Conservation (phyloP, 2,329 filamentous ascomycete genomes). For the Coniella vitis region DNA sequence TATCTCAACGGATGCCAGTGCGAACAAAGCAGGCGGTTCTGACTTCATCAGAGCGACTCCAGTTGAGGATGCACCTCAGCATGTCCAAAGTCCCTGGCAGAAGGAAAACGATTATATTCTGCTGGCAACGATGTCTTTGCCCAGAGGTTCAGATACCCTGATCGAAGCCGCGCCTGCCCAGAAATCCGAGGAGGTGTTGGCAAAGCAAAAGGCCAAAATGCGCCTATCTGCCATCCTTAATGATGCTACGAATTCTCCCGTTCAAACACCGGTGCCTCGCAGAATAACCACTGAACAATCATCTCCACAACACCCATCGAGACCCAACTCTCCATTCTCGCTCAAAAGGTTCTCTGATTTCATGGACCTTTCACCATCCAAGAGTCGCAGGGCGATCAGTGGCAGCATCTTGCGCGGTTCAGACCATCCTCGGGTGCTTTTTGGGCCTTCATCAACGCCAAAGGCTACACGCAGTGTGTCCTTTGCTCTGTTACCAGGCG, state of each 20-base stretch:
- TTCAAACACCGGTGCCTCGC: neutral
- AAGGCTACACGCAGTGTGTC: conserved; percentile 27
- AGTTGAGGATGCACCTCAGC: neutral
- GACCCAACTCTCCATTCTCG: conserved; percentile 40
- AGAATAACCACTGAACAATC: neutral
- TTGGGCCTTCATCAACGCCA: conserved; percentile 11
- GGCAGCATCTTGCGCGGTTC: conserved; percentile 1
- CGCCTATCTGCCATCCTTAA: conserved; percentile 6
- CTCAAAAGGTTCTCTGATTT: conserved; percentile 48
- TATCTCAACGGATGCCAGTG: neutral
- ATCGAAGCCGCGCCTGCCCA: neutral
- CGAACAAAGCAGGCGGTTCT: neutral
- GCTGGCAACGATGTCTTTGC: neutral
- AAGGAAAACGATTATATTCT: neutral
- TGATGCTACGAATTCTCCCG: conserved; percentile 10
- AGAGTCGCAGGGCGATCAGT: conserved; percentile 14
- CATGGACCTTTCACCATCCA: conserved; percentile 40
- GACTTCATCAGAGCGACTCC: neutral
- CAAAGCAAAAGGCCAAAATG: neutral
- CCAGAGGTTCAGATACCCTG: neutral
- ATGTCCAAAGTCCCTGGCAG: neutral
- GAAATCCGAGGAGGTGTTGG: conserved; percentile 2
- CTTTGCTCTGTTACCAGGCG: conserved; percentile 28
- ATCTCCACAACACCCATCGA: conserved; percentile 27
- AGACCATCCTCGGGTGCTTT: neutral